A percentile compares a stretch with the other conserved stretches of the same genome.
These are phyloP conservation scores for Schizosaccharomyces osmophilus DNA, from an alignment of 805 yeast genomes.

Conservation along the genomic window DNA sequence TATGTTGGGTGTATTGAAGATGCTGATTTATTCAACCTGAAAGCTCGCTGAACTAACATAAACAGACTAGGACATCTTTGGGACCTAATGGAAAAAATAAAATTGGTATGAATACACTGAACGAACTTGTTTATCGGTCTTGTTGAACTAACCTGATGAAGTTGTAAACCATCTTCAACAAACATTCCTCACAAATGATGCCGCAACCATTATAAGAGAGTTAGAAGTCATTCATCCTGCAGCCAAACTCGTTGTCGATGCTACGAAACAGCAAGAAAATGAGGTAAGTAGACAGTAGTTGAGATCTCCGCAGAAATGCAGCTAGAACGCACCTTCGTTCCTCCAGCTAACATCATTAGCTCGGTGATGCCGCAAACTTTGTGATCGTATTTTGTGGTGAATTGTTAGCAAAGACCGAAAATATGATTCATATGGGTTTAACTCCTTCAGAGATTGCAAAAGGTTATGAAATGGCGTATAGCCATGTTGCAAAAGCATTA, in stretches of 20 bases:
- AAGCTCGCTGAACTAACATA: not conserved
- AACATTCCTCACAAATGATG: conserved; percentile 79
- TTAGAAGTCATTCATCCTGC: conserved; percentile 92
- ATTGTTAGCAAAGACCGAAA: conserved; percentile 63
- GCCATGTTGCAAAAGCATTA: conserved; percentile 8
- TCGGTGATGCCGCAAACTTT: conserved; percentile 89
- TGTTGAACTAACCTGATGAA: not conserved
- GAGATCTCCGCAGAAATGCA: no score
- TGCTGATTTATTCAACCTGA: not conserved
- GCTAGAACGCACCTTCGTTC: not conserved
- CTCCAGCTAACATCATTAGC: conserved; percentile 12
- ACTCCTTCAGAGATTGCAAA: conserved; percentile 80
- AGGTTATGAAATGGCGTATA: conserved; percentile 76
- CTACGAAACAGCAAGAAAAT: conserved; percentile 84
- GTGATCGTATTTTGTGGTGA: conserved; percentile 88
- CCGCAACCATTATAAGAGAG: conserved; percentile 91
- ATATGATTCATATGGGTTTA: conserved; percentile 58
- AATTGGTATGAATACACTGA: conserved; percentile 22
- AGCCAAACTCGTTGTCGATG: conserved; percentile 85
- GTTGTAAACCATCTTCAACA: conserved; percentile 32
- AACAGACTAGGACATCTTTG: conserved; percentile 35
- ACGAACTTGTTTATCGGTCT: no score
- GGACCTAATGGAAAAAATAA: conserved; percentile 96
- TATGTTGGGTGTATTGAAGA: conserved; percentile 18
- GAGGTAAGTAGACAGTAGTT: conserved; percentile 18